Evolutionary conservation across 2,329 filamentous ascomycete genomes (phyloP).

Genomic region (Paecilomyces fulvus): DNA sequence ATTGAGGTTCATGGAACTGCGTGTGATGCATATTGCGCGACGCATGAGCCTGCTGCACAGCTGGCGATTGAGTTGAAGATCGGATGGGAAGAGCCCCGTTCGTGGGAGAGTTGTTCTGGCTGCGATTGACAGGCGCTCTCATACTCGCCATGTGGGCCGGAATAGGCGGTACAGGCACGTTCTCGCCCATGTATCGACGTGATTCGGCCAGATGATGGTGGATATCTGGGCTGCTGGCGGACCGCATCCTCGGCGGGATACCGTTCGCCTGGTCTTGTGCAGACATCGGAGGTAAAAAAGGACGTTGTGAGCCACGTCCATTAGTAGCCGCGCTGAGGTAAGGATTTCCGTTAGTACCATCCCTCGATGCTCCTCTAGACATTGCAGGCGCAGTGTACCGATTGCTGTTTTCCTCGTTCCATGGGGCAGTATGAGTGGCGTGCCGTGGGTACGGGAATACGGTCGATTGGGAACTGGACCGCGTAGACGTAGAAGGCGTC

Average conservation of each 20-base stretch:
- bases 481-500: constrained; percentile 43
- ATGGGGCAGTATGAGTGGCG: constrained; percentile 56
- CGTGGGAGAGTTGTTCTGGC: constrained; percentile 71
- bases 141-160: constrained; percentile 59
- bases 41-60: constrained; percentile 50
- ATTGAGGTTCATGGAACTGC: constrained; percentile 33
- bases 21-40: constrained; percentile 37
- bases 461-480: constrained; percentile 40
- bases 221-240: constrained; percentile 93
- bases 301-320: constrained; percentile 52
- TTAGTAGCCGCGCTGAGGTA: constrained; percentile 57
- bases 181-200: constrained; percentile 42
- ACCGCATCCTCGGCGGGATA: constrained; percentile 66
- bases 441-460: constrained; percentile 77
- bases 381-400: constrained; percentile 85
- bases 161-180: constrained; percentile 68
- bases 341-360: constrained; percentile 57
- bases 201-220: constrained; percentile 54
- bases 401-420: constrained; percentile 61
- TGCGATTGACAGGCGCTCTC: constrained; percentile 58
- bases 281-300: constrained; percentile 68
- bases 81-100: constrained; percentile 58
- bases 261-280: constrained; percentile 43
- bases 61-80: constrained; percentile 63
- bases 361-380: constrained; percentile 70